Evolutionary conservation across 305 asterid genomes (phyloP), one percentile per base, ranked within the genome.

Genomic region (Vinca major): DNA sequence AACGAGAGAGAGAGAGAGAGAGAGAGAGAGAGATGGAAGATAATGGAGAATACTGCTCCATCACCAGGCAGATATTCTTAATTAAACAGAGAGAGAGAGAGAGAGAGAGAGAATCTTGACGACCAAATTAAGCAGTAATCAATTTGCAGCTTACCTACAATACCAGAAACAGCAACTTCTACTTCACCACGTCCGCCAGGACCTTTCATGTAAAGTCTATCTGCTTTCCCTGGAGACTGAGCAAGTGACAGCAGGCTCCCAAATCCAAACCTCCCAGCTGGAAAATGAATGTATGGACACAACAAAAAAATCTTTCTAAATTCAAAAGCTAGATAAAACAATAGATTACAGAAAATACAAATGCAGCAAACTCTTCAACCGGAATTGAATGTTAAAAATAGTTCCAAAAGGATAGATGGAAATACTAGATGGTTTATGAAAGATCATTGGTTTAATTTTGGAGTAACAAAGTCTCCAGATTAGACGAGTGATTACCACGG

Each of bases 161-260:
- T 85, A 74, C 99, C 94, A 70, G 97, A 89, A 69, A 93, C 99
- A 61, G 99, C 99, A 53, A 93, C 99, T 84, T 93, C 99, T 75
- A 93, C 97, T 85, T 89, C 96, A n/a, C 99, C 99, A 58, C 95
- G 96, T 48, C 99, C 99, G 58, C 99, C 99, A 65, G 99, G 99
- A 63, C 99, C 99, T 84, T 85, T 93, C 97, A 90, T 90, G 88
- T 83, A 90, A 63, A 93, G 84, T 69, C 91, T 84, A 78, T 87
- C 96, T 21, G 89, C 87, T 86, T 84, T 89, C 74, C 91, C 96
- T 20, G 87, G 82, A 62, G 95, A 93, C 74, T 90, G 92, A 63
- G 90, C 94, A 66, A 90, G 92, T 62, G 99, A 87, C 21, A 93
- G 80, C 77, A 93, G 92, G 80, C 96, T 93, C 66, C 99, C 99